Evolutionary conservation across 768 basidiomycete species (phyloP).

Genomic region (Cystofilobasidium capitatum): DNA sequence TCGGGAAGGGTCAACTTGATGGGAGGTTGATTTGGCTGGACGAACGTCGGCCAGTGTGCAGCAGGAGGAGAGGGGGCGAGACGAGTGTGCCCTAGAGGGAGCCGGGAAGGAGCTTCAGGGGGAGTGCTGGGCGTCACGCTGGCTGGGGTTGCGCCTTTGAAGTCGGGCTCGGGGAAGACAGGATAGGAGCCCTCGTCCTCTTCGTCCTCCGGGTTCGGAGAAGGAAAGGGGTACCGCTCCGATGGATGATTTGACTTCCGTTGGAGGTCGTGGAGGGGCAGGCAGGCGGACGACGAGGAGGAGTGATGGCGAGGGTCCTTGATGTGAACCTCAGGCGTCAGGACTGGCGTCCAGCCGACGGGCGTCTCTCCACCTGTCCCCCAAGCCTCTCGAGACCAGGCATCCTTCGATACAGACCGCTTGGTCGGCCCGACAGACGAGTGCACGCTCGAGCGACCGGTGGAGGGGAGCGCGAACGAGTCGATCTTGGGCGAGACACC

Average conservation of each 20-base stretch:
- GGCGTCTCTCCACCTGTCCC: constrained; percentile 27
- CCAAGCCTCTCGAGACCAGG: constrained; percentile 5
- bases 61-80: neutral
- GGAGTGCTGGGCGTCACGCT: neutral
- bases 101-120: neutral
- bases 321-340: neutral
- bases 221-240: neutral
- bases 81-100: neutral
- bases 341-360: constrained; percentile 23
- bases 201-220: neutral
- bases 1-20: constrained; percentile 6
- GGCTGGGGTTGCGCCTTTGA: constrained; percentile 22
- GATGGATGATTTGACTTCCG: too few species aligned
- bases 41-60: neutral
- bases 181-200: neutral
- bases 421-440: neutral
- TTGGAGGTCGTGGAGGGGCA: too few species aligned
- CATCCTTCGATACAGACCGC: neutral
- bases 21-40: neutral
- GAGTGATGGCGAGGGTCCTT: neutral
- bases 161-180: constrained; percentile 9
- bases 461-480: neutral
- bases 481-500: neutral
- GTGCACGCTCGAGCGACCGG: neutral
- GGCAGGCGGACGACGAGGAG: too few species aligned